A percentile compares a stretch with the other conserved stretches of the same genome.
Conservation (phyloP, 2,329 filamentous ascomycete species). For the Alternaria burnsii region DNA sequence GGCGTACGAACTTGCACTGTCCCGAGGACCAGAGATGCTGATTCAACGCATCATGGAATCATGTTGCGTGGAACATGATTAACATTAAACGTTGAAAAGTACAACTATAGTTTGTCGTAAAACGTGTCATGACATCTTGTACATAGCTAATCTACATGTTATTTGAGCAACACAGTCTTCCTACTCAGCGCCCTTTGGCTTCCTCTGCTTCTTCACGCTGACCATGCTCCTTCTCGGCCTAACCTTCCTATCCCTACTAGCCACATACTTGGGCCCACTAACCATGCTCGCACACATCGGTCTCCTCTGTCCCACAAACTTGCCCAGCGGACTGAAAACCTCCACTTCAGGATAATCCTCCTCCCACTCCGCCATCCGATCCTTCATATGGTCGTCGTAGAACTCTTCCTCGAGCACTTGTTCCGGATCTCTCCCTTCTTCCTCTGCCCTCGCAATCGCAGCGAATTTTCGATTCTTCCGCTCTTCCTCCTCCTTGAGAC, state of each 20-base stretch:
- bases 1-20: constrained; percentile 5
- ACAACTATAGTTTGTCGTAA: neutral
- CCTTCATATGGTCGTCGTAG: constrained; percentile 20
- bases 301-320: constrained; percentile 71
- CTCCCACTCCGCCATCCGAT: constrained; percentile 27
- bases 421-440: constrained; percentile 25
- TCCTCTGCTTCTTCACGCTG: constrained; percentile 47
- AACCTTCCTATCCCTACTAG: constrained; percentile 58
- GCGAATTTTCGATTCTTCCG: constrained; percentile 30
- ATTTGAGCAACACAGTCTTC: neutral
- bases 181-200: constrained; percentile 17
- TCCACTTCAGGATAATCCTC: constrained; percentile 74
- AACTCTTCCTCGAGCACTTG: constrained; percentile 48
- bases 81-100: neutral
- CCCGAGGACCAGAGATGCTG: neutral
- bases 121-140: neutral
- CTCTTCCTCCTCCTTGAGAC: constrained; percentile 17
- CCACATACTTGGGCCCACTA: constrained; percentile 62
- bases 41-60: constrained; percentile 2
- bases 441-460: constrained; percentile 19
- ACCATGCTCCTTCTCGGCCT: constrained; percentile 77
- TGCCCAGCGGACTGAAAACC: constrained; percentile 85
- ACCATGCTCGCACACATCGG: constrained; percentile 78
- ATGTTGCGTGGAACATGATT: neutral
- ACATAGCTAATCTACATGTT: neutral